These are phyloP conservation scores for Keithomyces neogunnii DNA, from an alignment of 2,329 filamentous ascomycete genomes.

Conservation along the genomic window DNA sequence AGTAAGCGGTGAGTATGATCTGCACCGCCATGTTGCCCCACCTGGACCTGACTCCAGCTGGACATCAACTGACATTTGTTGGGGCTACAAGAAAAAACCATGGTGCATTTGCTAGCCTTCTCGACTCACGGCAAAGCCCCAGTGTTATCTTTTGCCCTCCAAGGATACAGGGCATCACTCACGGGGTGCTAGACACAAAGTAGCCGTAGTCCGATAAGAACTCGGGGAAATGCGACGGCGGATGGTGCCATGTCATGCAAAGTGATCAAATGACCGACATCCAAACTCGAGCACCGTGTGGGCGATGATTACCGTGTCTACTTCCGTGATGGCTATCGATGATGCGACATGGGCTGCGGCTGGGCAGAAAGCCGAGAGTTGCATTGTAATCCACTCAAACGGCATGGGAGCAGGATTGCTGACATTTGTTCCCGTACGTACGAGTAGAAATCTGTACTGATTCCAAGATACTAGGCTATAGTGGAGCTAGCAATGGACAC, in stretches of 20 bases:
- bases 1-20: no score
- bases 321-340: slow-evolving; percentile 12
- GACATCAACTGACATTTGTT: no score
- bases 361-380: no score
- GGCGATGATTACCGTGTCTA: no score
- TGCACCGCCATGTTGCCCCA: no score
- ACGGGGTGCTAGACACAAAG: slow-evolving; percentile 14
- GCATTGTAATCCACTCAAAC: background rate
- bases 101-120: no score
- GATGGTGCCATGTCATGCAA: slow-evolving; percentile 16
- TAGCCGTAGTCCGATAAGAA: slow-evolving; percentile 12
- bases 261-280: slow-evolving; percentile 12
- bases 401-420: background rate
- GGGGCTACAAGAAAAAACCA: no score
- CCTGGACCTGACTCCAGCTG: no score
- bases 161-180: slow-evolving; percentile 11
- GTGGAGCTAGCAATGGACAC: background rate
- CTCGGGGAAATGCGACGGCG: slow-evolving; percentile 7
- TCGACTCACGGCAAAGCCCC: no score
- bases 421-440: background rate
- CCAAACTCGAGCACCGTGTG: no score
- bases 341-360: no score
- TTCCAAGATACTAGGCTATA: background rate
- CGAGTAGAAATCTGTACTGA: background rate
- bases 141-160: background rate